Evolutionary conservation across 176 grass and related monocot species (phyloP), one percentile per base, ranked within the genome.

Genomic region (Oryza glumipatula): DNA sequence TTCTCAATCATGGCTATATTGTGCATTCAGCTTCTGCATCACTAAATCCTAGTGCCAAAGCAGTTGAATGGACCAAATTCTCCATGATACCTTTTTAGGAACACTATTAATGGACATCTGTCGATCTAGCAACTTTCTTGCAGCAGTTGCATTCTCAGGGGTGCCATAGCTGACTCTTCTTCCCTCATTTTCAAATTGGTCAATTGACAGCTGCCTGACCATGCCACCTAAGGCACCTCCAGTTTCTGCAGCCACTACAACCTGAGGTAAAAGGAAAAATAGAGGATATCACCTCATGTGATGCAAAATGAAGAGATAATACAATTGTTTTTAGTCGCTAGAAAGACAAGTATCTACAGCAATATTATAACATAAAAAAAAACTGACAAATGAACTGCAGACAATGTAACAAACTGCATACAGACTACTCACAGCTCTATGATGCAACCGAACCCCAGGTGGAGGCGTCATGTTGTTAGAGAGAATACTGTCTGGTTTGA

Each of bases 121-220:
- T 24, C 96, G 86, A 76, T 98, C 93, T 79, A 98, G 76, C 83
- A 98, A 91, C 56, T 98, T 98, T 56, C 93, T 91, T 85, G 96
- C 93, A 65, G 96, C 96, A 77, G 89, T 92, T 79, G 96, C 96
- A 85, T 85, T 95, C 74, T 98, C 96, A 35, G 96, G 93, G 83
- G 96, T 98, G 54, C 96, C 96, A 89, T 98, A 98, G 83, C 93
- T 95, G 65, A 98, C 96, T 61, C 96, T 89, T 87, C 96, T 90
- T 70, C 96, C 96, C 92, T 98, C 96, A 79, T 98, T 98, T 92
- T 98, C 96, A 84, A 98, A 98, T 70, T 98, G 96, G 87, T 98
- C 96, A 46, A 98, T 98, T 61, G 96, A 98, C 49, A 98, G 89
- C 77, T 98, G 96, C 54, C 96, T 94, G 35, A 98, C 96, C 96